phyloP scores from a whole-genome alignment of 495 filamentous ascomycete species.

The Diplogelasinospora grovesii region DNA sequence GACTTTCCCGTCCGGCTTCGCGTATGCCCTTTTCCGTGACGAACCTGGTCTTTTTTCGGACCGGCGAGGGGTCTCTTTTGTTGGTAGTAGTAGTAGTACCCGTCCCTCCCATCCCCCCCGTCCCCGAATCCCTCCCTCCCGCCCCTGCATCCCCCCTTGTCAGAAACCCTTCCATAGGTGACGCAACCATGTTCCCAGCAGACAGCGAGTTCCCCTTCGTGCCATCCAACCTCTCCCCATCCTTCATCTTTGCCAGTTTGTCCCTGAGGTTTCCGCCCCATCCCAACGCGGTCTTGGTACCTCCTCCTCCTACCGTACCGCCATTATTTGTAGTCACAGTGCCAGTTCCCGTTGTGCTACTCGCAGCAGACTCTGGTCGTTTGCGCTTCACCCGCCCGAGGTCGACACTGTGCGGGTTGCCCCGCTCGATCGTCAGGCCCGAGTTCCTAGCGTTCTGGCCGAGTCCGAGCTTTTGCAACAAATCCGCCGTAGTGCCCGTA shows the following conservation, averaged over 20 bases:
- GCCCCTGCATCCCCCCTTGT: not conserved
- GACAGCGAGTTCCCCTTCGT: slow-evolving; percentile 6
- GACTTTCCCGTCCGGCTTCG: slow-evolving; percentile 68
- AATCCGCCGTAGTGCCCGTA: too few species aligned
- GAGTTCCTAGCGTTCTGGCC: too few species aligned
- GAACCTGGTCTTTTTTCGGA: slow-evolving; percentile 76
- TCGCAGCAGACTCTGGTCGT: slow-evolving; percentile 36
- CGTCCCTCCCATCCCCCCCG: too few species aligned
- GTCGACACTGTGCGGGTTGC: slow-evolving; percentile 46
- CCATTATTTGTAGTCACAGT: not conserved
- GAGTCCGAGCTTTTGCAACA: too few species aligned
- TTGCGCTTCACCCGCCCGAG: slow-evolving; percentile 65
- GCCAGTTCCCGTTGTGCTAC: slow-evolving; percentile 21
- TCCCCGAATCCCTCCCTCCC: too few species aligned
- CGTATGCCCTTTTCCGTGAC: slow-evolving; percentile 69
- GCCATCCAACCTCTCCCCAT: slow-evolving; percentile 40
- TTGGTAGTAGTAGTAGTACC: too few species aligned
- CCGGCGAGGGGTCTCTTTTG: slow-evolving; percentile 33
- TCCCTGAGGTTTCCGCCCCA: slow-evolving; percentile 43
- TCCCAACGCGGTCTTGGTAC: slow-evolving; percentile 26
- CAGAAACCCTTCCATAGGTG: too few species aligned
- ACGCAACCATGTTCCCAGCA: too few species aligned
- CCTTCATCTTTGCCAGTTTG: slow-evolving; percentile 47
- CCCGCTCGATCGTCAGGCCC: slow-evolving; percentile 52
- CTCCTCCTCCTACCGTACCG: not conserved